Base-by-base conservation (phyloP, 768 basidiomycete species). In the Rhodocollybia butyracea region DNA sequence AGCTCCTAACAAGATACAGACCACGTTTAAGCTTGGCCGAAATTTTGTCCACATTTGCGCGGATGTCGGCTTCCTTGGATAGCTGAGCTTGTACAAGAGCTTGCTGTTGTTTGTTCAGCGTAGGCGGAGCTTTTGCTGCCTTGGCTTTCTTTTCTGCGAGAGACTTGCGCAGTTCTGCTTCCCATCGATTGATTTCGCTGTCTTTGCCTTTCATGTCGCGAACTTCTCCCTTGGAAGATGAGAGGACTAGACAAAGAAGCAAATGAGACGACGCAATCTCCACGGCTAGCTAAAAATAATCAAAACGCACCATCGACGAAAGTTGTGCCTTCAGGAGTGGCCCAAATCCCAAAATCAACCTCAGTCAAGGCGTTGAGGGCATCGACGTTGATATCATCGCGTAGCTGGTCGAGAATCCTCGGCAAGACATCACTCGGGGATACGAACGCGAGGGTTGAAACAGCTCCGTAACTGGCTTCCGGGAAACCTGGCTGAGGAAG, bases 171-270 rank as follows among this genome's bases (percentile, higher is more conserved):
- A 96, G 75, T 57, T 99, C 95, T 26, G 86, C 88, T 58, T 99
- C 97, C 96, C 96, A 99, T 64, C 91, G 88, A 17, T 91, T 88
- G 13, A 96, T 89, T 32, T 91, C 92, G 5, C 89, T 84, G 56
- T 86, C 89, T 62, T 97, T 98, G 13, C 92, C 90, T 66, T 95
- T 96, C 60, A 71, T 78, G 3, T 70, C 70, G 66, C 73, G 45
- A 64, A 60, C 73, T 3, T 74, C 76, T 11, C 68, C 67, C 62
- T 88, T 88, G 54, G 80, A 81, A 2, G 77, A 71, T 10, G 84
- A 74, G 13, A 94, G 72, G 2, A 91, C 91, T 91, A 61, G 11
- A 40, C 30, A 54, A 27, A 30, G 21, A 27, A 8, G 22, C 10
- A n/a, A 0, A 34, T 31, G 4, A n/a, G n/a, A n/a, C n/a, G n/a